Conservation (phyloP, 2,329 filamentous ascomycete species). For the Stemphylium beticola region DNA sequence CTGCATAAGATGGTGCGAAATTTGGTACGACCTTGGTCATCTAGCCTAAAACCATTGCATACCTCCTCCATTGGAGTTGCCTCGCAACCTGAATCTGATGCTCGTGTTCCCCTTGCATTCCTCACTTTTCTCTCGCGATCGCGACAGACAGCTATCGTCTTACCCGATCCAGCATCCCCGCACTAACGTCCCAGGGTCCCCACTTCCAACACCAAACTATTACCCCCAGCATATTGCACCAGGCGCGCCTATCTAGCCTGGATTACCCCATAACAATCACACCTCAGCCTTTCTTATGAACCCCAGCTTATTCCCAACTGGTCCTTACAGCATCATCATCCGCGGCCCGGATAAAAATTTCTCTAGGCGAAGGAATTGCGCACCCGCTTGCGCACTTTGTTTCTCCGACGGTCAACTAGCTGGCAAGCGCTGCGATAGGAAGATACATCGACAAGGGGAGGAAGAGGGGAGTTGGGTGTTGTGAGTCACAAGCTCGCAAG, state of each 20-base stretch:
- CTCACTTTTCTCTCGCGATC: background rate
- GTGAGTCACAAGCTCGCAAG: too few species aligned
- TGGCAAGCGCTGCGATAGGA: too few species aligned
- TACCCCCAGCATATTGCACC: constrained; percentile 18
- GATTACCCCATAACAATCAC: constrained; percentile 6
- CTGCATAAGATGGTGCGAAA: background rate
- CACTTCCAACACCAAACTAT: constrained; percentile 2
- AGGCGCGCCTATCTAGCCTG: background rate
- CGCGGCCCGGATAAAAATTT: constrained; percentile 8
- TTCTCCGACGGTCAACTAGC: constrained; percentile 7
- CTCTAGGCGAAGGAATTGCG: background rate
- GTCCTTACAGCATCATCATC: background rate
- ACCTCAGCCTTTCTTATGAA: constrained; percentile 5
- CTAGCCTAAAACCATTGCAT: background rate
- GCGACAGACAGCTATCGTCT: background rate
- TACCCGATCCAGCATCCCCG: constrained; percentile 1
- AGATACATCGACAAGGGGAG: too few species aligned
- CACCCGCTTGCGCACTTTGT: constrained; percentile 12
- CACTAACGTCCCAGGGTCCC: background rate
- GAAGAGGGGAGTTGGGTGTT: too few species aligned
- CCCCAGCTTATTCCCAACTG: background rate
- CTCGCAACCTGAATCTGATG: background rate
- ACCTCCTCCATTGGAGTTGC: background rate
- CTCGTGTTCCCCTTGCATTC: background rate
- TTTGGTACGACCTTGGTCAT: background rate